phyloP scores from a whole-genome alignment of 2,329 filamentous ascomycete species.

The Venturia oleaginea region DNA sequence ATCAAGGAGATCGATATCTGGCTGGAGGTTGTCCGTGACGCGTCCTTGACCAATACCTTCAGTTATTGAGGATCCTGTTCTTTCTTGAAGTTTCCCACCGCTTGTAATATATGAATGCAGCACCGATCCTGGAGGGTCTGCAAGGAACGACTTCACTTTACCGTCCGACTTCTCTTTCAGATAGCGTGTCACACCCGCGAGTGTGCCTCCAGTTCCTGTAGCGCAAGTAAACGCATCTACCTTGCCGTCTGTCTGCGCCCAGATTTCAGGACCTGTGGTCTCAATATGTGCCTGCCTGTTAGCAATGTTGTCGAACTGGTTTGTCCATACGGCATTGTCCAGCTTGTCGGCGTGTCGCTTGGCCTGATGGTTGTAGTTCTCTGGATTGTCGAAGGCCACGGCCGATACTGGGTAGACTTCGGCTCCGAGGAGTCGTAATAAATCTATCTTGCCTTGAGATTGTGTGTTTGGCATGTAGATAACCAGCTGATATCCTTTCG shows the following conservation, averaged over 20 bases:
- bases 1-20: constrained; percentile 76
- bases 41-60: constrained; percentile 96
- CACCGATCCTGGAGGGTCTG: constrained; percentile 88
- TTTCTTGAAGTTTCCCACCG: constrained; percentile 73
- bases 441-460: constrained; percentile 94
- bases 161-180: constrained; percentile 76
- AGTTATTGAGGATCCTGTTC: constrained; percentile 80
- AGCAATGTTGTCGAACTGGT: constrained; percentile 96
- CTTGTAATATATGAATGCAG: constrained; percentile 85
- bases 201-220: constrained; percentile 84
- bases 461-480: constrained; percentile 99
- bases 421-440: constrained; percentile 80
- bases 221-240: constrained; percentile 93
- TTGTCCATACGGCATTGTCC: constrained; percentile 92
- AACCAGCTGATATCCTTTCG: constrained; percentile 84
- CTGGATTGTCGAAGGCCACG: constrained; percentile 86
- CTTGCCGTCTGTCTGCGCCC: constrained; percentile 77
- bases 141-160: constrained; percentile 76
- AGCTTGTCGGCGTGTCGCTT: constrained; percentile 75
- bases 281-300: constrained; percentile 92
- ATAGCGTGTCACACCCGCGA: constrained; percentile 81
- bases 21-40: constrained; percentile 86
- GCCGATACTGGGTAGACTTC: constrained; percentile 95
- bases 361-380: constrained; percentile 98
- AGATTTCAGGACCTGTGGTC: constrained; percentile 95